Conservation (phyloP, 345 rosid genomes). For the Acer negundo region DNA sequence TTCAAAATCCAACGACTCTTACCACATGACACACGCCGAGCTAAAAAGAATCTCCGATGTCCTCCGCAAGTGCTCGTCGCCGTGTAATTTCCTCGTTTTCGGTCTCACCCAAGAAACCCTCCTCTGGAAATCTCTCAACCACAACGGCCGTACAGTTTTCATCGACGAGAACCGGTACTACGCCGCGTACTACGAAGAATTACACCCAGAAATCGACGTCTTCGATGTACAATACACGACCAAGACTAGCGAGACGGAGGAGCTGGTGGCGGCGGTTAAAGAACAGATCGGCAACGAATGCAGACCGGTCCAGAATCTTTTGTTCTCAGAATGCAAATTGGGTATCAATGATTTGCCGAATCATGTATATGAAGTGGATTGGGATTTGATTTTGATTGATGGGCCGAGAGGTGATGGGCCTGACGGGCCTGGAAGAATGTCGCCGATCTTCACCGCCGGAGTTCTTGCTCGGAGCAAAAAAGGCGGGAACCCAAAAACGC, state of each 20-base stretch:
- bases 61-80: slow-evolving; percentile 75
- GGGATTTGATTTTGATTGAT: slow-evolving; percentile 95
- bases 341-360: slow-evolving; percentile 92
- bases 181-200: slow-evolving; percentile 85
- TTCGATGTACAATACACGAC: slow-evolving; percentile 97
- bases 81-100: slow-evolving; percentile 86
- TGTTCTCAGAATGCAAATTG: slow-evolving; percentile 84
- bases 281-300: slow-evolving; percentile 72
- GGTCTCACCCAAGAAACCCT: slow-evolving; percentile 94
- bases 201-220: slow-evolving; percentile 88
- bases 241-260: slow-evolving; percentile 56
- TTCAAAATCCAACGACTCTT: slow-evolving; percentile 72
- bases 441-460: slow-evolving; percentile 87
- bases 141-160: slow-evolving; percentile 84
- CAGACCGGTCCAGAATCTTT: slow-evolving; percentile 84
- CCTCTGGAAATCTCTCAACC: slow-evolving; percentile 89
- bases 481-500: slow-evolving; percentile 72
- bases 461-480: slow-evolving; percentile 90
- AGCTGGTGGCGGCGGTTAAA: slow-evolving; percentile 57
- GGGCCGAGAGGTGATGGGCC: slow-evolving; percentile 90
- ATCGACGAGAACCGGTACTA: slow-evolving; percentile 93
- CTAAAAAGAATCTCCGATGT: slow-evolving; percentile 80
- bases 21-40: slow-evolving; percentile 74
- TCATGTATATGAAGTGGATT: slow-evolving; percentile 87
- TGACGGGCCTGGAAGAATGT: slow-evolving; percentile 80